Evolutionary conservation across 257 asterid genomes (phyloP).

Genomic region (Nyctanthes arbortristis): DNA sequence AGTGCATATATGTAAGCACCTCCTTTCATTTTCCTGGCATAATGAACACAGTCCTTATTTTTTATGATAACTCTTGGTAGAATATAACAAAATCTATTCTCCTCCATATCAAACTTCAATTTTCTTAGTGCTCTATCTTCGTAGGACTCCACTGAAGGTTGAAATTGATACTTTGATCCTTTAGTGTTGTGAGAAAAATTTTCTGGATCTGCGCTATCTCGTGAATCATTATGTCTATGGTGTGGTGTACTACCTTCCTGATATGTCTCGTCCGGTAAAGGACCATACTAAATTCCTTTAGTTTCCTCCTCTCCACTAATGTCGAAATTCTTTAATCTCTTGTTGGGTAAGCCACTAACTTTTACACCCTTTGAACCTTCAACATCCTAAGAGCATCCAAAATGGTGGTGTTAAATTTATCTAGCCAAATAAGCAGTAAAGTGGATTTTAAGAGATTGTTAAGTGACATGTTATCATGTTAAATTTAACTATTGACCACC

Average conservation of each 20-base stretch:
- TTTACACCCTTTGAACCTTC: constrained; percentile 19
- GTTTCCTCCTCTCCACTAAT: constrained; percentile 13
- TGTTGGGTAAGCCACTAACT: constrained; percentile 6
- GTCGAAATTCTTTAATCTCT: constrained; percentile 21
- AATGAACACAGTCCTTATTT: no score
- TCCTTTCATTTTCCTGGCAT: no score
- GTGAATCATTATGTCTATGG: not conserved
- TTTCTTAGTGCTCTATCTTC: constrained; percentile 44
- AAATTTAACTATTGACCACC: no score
- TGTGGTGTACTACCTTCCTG: constrained; percentile 3
- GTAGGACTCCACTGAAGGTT: constrained; percentile 19
- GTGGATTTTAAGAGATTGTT: no score
- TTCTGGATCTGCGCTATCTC: constrained; percentile 11
- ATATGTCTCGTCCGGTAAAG: constrained; percentile 11
- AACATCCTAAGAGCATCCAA: constrained; percentile 41
- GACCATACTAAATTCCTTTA: not conserved
- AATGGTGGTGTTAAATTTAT: no score
- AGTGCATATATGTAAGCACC: no score
- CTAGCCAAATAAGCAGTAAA: no score
- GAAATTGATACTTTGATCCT: constrained; percentile 15
- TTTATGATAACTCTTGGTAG: constrained; percentile 49
- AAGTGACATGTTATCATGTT: no score
- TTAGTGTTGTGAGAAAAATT: constrained; percentile 10
- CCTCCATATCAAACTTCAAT: constrained; percentile 72
- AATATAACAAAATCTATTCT: constrained; percentile 57